Evolutionary conservation across 768 basidiomycete genomes (phyloP).

Genomic region (Boletus eberwhitei): DNA sequence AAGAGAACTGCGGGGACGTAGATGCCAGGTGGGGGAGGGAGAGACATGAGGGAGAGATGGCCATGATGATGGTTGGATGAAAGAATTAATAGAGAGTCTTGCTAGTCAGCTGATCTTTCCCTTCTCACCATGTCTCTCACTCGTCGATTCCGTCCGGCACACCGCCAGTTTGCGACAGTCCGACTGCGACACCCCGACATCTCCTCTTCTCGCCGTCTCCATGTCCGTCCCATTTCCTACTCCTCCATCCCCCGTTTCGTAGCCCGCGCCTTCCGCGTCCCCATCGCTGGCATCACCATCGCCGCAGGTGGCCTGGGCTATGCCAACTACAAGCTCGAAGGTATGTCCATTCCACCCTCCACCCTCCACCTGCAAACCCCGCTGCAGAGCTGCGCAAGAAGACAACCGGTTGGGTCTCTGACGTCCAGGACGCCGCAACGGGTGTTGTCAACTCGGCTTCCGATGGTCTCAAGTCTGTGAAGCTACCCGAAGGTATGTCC

Average conservation of each 20-base stretch:
- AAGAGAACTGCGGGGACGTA: conserved; percentile 81
- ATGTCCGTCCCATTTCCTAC: conserved; percentile 78
- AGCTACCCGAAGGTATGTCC: conserved; percentile 57
- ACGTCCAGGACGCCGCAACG: conserved; percentile 58
- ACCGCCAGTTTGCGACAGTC: neutral
- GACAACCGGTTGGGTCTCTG: conserved; percentile 61
- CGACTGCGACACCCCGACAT: conserved; percentile 30
- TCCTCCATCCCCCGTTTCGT: conserved; percentile 87
- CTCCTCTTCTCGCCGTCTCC: conserved; percentile 57
- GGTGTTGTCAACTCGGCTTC: conserved; percentile 72
- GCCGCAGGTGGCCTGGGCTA: conserved; percentile 92
- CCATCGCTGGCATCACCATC: conserved; percentile 83
- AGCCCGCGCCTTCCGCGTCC: conserved; percentile 82
- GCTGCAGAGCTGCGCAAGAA: conserved; percentile 66
- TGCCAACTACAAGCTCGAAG: conserved; percentile 96
- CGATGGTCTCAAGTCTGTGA: conserved; percentile 57
- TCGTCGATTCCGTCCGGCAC: neutral
- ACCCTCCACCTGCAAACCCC: neutral
- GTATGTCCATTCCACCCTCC: conserved; percentile 39
- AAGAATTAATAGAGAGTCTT: neutral
- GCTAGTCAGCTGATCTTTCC: neutral
- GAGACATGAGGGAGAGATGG: conserved; percentile 17
- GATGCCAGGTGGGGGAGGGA: conserved; percentile 60
- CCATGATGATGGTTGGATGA: neutral
- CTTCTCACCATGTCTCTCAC: neutral